Evolutionary conservation across 148 eudicot genomes (phyloP), one percentile per base, ranked within the genome.

Genomic region (Arbutus unedo): DNA sequence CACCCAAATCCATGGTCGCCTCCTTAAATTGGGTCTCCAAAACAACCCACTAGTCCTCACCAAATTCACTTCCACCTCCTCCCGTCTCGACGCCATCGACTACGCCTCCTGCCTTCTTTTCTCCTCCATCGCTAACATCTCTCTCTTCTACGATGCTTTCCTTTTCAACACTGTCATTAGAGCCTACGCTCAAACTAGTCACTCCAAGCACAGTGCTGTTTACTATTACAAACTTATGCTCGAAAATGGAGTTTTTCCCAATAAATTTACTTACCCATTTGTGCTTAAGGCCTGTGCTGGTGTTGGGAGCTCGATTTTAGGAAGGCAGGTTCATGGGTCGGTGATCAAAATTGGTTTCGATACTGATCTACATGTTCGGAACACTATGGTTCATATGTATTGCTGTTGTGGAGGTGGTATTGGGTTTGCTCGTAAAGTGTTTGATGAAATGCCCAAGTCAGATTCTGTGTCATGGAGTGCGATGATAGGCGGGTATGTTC

Each of bases 181-280:
- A 85, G 91, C 85, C 44, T 91, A 82, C 55, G 90, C 93, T 18
- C 85, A 86, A 75, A 87, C 88, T 1, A 44, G 15, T 70, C 62
- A 85, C 53, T 81, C 53, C 19, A 90, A 89, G 86, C 83, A 47
- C 51, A 57, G 44, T 66, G 91, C 88, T 25, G 2, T 91, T 11
- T 21, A 16, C 62, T 85, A 53, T 1, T 92, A 90, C 55, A 79
- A 84, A 62, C 43, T 81, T 38, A 91, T 91, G 93, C 76, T 89
- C 0, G 55, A 9, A 5, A 13, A 60, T 71, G 71, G 85, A n/a
- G 82, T 89, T 76, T 64, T 44, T 38, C 98, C 98, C 15, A 91
- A 91, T 87, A 92, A 92, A 55, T 91, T 90, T 21, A 94, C 94
- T 4, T 89, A 86, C 88, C 93, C 92, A 8, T 91, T 92, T 85